These are phyloP conservation scores for Cladophialophora yegresii DNA, from an alignment of 2,329 filamentous ascomycete species.

Conservation along the genomic window DNA sequence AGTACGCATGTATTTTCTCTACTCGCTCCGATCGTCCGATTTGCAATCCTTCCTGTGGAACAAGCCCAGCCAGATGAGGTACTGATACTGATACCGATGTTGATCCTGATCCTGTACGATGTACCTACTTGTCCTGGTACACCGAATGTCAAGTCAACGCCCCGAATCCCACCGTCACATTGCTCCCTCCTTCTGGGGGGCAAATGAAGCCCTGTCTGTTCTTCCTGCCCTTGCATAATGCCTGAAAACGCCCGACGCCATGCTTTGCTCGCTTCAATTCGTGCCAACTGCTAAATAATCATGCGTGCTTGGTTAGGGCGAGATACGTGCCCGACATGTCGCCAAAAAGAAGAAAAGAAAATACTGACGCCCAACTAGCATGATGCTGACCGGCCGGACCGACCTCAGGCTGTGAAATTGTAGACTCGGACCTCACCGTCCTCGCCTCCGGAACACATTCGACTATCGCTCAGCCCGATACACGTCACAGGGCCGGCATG, in stretches of 20 bases:
- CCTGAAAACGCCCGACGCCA: neutral
- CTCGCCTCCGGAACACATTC: constrained; percentile 88
- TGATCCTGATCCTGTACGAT: no score
- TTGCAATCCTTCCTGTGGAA: no score
- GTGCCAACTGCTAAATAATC: neutral
- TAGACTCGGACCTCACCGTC: constrained; percentile 89
- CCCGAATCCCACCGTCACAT: neutral
- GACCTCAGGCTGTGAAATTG: constrained; percentile 59
- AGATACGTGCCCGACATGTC: neutral
- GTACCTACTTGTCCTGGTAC: no score
- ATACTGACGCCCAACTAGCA: neutral
- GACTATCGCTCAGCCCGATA: constrained; percentile 83
- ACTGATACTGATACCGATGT: no score
- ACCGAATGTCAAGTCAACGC: neutral
- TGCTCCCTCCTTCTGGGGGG: neutral
- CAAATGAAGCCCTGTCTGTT: neutral
- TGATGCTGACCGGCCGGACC: no score
- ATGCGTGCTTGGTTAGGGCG: neutral
- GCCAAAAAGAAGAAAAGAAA: neutral
- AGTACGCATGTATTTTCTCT: no score
- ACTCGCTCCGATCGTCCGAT: no score
- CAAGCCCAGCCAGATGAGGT: no score
- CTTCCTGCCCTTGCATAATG: neutral
- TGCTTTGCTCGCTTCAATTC: neutral
- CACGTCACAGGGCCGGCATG: constrained; percentile 91